Base-by-base conservation (phyloP, 495 filamentous ascomycete genomes). In the Neurospora sublineolata region DNA sequence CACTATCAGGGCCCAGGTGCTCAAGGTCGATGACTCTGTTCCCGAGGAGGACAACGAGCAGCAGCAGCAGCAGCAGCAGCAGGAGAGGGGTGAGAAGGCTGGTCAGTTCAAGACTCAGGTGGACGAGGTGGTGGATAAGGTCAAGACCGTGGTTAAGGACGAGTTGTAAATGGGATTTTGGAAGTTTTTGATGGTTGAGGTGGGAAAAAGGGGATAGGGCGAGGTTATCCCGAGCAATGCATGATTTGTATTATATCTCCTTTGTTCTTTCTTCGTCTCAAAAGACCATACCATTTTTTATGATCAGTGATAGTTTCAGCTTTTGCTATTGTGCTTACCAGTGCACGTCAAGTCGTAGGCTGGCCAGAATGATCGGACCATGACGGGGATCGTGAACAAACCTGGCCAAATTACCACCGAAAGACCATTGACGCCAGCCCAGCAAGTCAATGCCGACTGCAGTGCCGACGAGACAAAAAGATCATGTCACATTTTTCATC, bases 1-100 rank as follows among this genome's bases (percentile, higher is more conserved):
- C 41, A 74, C 73, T 0, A 70, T 81, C 68, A 76, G 73, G 73
- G 77, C 79, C 3, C 68, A 78, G 73, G 71, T 77, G 8, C 69
- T 81, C 30, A 75, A 77, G 74, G 44, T 52, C 20, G 44, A 52
- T 52, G 44, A 52, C 20, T 52, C 44, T 14, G 44, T 52, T 14
- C 20, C 44, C 1, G 44, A 52, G 20, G 44, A 52, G 0, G 39
- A 16, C 1, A 0, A 3, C 4, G 44, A 52, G n/a, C n/a, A 23
- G n/a, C 10, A 20, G n/a, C 10, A 20, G 9, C n/a, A 23, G n/a
- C 10, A 52, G n/a, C n/a, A 23, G n/a, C 10, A 20, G n/a, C 10
- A 20, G 9, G n/a, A 46, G 44, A 2, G 5, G 3, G 44, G 42
- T 11, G 42, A 46, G n/a, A 46, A 23, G 44, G 44, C 44, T 23